These are phyloP conservation scores for Zalaria obscura DNA, from an alignment of 2,329 filamentous ascomycete genomes.

Conservation along the genomic window DNA sequence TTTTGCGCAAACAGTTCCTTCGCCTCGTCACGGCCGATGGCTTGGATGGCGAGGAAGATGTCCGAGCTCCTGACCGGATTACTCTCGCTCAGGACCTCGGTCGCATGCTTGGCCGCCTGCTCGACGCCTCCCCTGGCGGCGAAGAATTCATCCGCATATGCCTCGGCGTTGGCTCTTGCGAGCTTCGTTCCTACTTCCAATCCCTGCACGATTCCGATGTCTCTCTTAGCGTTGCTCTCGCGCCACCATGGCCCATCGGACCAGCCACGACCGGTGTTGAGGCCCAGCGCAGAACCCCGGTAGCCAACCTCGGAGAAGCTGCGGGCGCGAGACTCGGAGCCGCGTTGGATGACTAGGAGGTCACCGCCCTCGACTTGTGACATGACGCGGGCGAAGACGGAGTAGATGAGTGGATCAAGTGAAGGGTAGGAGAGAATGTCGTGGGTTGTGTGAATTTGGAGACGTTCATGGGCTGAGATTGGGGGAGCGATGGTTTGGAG, in stretches of 20 bases:
- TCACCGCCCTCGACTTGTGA: slow-evolving; percentile 97
- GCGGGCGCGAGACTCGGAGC: slow-evolving; percentile 63
- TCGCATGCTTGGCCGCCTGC: slow-evolving; percentile 64
- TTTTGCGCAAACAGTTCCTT: slow-evolving; percentile 53
- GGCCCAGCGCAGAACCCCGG: slow-evolving; percentile 27
- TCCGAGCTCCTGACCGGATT: slow-evolving; percentile 89
- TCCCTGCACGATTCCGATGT: slow-evolving; percentile 67
- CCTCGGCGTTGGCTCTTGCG: slow-evolving; percentile 75
- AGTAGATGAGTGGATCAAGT: slow-evolving; percentile 82
- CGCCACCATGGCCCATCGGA: slow-evolving; percentile 96
- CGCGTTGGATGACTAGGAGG: slow-evolving; percentile 83
- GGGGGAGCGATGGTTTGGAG: slow-evolving; percentile 91
- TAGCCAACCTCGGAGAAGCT: slow-evolving; percentile 48
- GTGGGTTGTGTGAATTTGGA: slow-evolving; percentile 95
- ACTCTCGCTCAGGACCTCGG: slow-evolving; percentile 62
- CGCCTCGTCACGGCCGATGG: slow-evolving; percentile 53
- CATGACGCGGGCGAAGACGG: slow-evolving; percentile 91
- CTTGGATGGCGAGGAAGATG: slow-evolving; percentile 91
- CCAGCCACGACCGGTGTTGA: slow-evolving; percentile 50
- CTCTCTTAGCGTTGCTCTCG: slow-evolving; percentile 46
- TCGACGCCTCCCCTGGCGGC: slow-evolving; percentile 63
- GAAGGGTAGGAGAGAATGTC: slow-evolving; percentile 90
- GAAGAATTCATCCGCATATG: slow-evolving; percentile 77
- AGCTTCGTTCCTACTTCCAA: slow-evolving; percentile 81
- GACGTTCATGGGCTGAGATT: slow-evolving; percentile 90